Percentiles rank a stretch among this genome's conserved stretches.
Conservation (phyloP, 345 rosid species). For the Hypericum perforatum region DNA sequence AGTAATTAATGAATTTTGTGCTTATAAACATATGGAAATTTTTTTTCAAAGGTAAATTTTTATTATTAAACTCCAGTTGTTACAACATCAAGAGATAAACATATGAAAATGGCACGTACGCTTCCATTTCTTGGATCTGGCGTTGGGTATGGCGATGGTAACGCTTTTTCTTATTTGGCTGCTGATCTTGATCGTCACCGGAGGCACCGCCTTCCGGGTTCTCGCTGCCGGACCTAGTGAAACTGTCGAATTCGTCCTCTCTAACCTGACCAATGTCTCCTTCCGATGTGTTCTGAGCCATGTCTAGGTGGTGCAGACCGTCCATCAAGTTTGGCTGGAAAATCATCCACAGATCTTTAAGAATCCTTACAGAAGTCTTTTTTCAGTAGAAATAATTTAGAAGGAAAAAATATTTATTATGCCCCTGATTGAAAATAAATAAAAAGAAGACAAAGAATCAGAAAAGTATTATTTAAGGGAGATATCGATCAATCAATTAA, state of each 20-base stretch:
- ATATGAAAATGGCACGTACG: conserved; percentile 30
- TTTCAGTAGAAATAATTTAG: background rate
- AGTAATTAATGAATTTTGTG: too few species aligned
- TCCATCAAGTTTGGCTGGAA: conserved; percentile 67
- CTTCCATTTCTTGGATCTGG: conserved; percentile 99
- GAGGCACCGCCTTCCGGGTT: conserved; percentile 83
- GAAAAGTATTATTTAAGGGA: too few species aligned
- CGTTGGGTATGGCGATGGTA: conserved; percentile 96
- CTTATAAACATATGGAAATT: too few species aligned
- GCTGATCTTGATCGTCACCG: conserved; percentile 65
- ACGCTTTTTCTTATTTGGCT: conserved; percentile 51
- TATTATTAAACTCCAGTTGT: too few species aligned
- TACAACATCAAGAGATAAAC: background rate
- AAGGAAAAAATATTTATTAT: conserved; percentile 14
- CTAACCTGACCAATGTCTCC: conserved; percentile 37
- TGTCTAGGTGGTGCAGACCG: conserved; percentile 39
- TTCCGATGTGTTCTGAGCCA: conserved; percentile 45
- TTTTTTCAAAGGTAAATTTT: background rate
- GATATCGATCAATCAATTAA: too few species aligned
- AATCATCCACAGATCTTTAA: conserved; percentile 45
- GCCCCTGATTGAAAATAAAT: conserved; percentile 26
- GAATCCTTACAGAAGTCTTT: conserved; percentile 14
- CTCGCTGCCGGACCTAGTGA: conserved; percentile 79
- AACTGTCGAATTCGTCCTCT: conserved; percentile 59
- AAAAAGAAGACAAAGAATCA: background rate